phyloP scores from a whole-genome alignment of 345 rosid species.

The Bruguiera parviflora region DNA sequence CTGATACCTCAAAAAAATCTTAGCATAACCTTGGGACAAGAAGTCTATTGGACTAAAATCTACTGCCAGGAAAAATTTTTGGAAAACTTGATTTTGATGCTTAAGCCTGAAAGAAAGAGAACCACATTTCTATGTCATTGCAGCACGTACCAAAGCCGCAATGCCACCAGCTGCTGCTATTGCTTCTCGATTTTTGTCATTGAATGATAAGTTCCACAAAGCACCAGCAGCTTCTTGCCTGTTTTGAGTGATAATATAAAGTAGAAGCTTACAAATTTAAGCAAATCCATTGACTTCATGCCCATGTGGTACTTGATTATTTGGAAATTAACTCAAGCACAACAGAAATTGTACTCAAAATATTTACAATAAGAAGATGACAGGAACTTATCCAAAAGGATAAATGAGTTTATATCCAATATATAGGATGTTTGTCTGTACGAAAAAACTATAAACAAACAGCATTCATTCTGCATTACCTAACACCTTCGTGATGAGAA shows the following conservation, averaged over 20 bases:
- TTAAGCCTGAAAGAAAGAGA: not conserved
- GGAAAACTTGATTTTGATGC: not conserved
- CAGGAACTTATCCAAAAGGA: not conserved
- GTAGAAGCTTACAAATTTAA: not conserved
- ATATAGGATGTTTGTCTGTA: not conserved
- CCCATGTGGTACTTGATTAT: not conserved
- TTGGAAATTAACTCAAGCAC: not conserved
- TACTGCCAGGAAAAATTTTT: too few species aligned
- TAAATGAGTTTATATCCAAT: not conserved
- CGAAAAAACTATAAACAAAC: not conserved
- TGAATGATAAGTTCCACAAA: conserved; percentile 41
- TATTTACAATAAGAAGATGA: not conserved
- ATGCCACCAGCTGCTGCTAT: conserved; percentile 39
- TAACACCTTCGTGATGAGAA: conserved; percentile 40
- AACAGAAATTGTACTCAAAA: not conserved
- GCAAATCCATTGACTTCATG: not conserved
- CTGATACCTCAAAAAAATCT: too few species aligned
- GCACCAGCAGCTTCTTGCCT: conserved; percentile 49
- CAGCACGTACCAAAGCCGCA: conserved; percentile 34
- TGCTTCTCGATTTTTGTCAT: conserved; percentile 44
- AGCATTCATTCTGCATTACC: conserved; percentile 16
- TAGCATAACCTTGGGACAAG: too few species aligned
- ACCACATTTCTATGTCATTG: not conserved
- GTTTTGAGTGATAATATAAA: conserved; percentile 9
- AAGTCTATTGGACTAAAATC: too few species aligned